A percentile compares a stretch with the other conserved stretches of the same genome.
phyloP scores from a whole-genome alignment of 805 yeast genomes.

The Metschnikowia koreensis region DNA sequence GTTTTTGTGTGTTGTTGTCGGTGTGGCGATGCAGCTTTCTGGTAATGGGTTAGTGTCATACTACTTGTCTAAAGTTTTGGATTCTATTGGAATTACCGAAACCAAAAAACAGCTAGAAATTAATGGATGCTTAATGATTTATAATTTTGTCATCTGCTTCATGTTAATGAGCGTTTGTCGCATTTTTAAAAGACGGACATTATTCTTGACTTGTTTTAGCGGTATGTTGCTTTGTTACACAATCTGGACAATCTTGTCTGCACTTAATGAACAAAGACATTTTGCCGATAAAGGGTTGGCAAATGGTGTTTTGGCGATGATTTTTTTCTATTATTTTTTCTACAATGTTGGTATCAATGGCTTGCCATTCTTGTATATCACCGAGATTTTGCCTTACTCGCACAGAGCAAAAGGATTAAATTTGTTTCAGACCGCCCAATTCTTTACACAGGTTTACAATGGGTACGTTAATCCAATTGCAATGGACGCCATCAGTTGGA shows the following conservation, averaged over 20 bases:
- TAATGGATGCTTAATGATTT: conserved; percentile 42
- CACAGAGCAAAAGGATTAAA: conserved; percentile 44
- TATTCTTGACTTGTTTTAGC: conserved; percentile 33
- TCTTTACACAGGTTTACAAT: conserved; percentile 22
- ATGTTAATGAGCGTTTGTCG: conserved; percentile 22
- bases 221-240: conserved; percentile 39
- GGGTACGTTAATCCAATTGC: conserved; percentile 32
- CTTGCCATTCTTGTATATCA: conserved; percentile 44
- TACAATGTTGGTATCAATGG: conserved; percentile 47
- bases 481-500: conserved; percentile 42
- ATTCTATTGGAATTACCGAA: conserved; percentile 53
- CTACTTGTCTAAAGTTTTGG: conserved; percentile 49
- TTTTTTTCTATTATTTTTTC: conserved; percentile 44
- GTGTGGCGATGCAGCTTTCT: conserved; percentile 43
- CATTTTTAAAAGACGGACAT: conserved; percentile 34
- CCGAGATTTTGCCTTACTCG: conserved; percentile 41
- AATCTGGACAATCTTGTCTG: conserved; percentile 46
- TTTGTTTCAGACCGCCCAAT: conserved; percentile 24
- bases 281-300: conserved; percentile 41
- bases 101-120: conserved; percentile 39
- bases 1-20: conserved; percentile 31
- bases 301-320: conserved; percentile 50
- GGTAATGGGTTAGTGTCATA: conserved; percentile 55
- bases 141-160: conserved; percentile 32
- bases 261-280: conserved; percentile 41